Conservation (phyloP, 2,329 filamentous ascomycete species). For the Phaeophleospora eucalypticola region DNA sequence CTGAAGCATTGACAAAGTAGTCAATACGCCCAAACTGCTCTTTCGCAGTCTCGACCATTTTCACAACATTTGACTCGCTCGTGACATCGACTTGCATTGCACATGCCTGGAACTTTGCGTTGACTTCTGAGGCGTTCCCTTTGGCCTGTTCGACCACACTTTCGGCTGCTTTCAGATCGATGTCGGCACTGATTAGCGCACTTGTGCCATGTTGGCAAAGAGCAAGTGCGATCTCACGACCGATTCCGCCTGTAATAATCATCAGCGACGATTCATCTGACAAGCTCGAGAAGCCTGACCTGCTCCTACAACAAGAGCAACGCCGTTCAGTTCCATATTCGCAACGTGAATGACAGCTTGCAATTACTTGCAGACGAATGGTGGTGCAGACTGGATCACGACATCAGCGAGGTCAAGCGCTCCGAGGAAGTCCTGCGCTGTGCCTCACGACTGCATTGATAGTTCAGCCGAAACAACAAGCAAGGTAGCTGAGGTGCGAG, state of each 20-base stretch:
- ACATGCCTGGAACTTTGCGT: not conserved
- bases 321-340: not conserved
- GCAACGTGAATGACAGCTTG: no score
- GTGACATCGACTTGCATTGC: not conserved
- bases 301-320: not conserved
- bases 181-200: not conserved
- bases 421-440: no score
- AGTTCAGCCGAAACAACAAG: no score
- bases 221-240: not conserved
- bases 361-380: no score
- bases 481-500: no score
- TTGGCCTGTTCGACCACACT: not conserved
- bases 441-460: no score
- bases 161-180: not conserved
- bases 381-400: no score
- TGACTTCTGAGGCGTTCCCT: not conserved
- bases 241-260: slow-evolving; percentile 1
- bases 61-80: not conserved
- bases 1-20: not conserved
- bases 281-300: no score
- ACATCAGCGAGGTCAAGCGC: no score
- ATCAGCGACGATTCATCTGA: no score
- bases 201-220: not conserved
- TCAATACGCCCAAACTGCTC: not conserved
- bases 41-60: not conserved